Evolutionary conservation across 306 rosid species (phyloP).

Genomic region (Prunus padus): DNA sequence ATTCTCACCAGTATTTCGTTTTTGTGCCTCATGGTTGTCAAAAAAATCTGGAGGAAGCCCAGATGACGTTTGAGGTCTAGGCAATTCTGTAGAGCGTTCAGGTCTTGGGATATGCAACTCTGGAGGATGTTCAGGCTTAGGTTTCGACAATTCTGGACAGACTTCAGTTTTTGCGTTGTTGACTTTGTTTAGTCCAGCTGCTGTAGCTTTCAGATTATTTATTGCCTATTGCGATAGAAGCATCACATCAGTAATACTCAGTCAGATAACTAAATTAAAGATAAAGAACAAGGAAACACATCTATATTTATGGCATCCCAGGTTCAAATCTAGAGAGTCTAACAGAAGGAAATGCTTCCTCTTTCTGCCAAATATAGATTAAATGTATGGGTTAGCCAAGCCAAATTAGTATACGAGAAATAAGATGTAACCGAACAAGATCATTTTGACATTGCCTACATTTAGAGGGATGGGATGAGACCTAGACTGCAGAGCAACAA

Average conservation of each 20-base stretch:
- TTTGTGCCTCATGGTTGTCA: conserved; percentile 48
- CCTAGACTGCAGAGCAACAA: background rate
- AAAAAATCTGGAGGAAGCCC: conserved; percentile 81
- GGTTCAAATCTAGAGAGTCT: background rate
- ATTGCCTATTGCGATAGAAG: conserved; percentile 52
- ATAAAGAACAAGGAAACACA: background rate
- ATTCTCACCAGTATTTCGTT: conserved; percentile 46
- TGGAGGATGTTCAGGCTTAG: conserved; percentile 37
- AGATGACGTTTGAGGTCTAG: conserved; percentile 48
- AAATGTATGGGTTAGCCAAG: background rate
- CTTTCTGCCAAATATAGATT: background rate
- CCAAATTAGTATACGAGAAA: background rate
- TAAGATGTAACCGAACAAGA: background rate
- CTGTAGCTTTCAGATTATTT: conserved; percentile 62
- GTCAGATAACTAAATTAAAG: conserved; percentile 7
- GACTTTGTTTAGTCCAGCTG: conserved; percentile 49
- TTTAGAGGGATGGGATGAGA: background rate
- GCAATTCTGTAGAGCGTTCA: conserved; percentile 32
- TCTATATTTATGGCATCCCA: background rate
- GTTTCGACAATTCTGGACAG: conserved; percentile 30
- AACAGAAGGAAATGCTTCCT: background rate
- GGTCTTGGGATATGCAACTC: conserved; percentile 33
- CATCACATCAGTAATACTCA: conserved; percentile 22
- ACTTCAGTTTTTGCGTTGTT: conserved; percentile 48
- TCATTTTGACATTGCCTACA: background rate